These are phyloP conservation scores for Lojkania enalia DNA, from an alignment of 2,329 filamentous ascomycete genomes.

Conservation along the genomic window DNA sequence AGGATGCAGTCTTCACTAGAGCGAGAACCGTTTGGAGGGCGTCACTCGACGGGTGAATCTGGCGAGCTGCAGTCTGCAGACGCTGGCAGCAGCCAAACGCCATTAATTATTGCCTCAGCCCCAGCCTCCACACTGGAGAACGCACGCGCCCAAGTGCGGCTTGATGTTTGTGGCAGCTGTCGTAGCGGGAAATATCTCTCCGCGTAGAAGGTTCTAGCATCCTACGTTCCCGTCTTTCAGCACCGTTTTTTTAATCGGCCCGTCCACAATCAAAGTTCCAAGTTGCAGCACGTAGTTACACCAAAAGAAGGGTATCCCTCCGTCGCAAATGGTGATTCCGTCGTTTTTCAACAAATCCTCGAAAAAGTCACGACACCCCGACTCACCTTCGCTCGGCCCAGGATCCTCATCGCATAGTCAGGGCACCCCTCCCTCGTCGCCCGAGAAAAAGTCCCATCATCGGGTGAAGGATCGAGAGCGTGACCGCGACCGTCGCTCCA, in stretches of 20 bases:
- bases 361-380: conserved; percentile 40
- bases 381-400: conserved; percentile 27
- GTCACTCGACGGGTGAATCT: no score
- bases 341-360: conserved; percentile 44
- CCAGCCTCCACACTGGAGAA: no score
- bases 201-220: conserved; percentile 42
- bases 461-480: conserved; percentile 38
- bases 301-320: conserved; percentile 22
- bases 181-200: conserved; percentile 20
- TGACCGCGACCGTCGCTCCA: conserved; percentile 30
- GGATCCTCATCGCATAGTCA: conserved; percentile 21
- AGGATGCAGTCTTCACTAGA: no score
- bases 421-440: conserved; percentile 42
- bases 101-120: background rate
- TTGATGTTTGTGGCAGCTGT: conserved; percentile 18
- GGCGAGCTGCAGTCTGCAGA: no score
- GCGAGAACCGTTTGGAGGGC: no score
- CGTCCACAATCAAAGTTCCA: conserved; percentile 34
- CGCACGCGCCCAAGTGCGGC: conserved; percentile 1
- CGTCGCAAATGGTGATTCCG: conserved; percentile 42
- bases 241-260: conserved; percentile 30
- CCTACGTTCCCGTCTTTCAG: conserved; percentile 21
- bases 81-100: background rate
- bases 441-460: conserved; percentile 42
- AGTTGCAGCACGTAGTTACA: conserved; percentile 37